These are phyloP conservation scores for Paraconiothyrium sp. DNA, from an alignment of 2,329 filamentous ascomycete species.

Conservation along the genomic window DNA sequence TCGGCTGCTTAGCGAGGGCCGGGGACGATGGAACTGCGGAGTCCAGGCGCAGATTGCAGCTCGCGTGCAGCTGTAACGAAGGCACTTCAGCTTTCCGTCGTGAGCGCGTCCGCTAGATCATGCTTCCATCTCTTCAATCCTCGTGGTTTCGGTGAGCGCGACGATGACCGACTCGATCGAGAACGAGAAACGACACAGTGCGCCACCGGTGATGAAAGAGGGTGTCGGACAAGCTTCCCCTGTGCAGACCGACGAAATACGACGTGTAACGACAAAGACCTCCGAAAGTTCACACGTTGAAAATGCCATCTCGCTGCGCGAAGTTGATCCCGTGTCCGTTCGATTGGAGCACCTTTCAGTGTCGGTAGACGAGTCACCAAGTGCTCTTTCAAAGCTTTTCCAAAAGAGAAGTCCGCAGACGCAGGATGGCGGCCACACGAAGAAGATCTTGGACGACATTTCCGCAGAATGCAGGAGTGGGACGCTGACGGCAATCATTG, in stretches of 20 bases:
- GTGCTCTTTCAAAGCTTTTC: slow-evolving; percentile 33
- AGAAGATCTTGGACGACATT: slow-evolving; percentile 69
- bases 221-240: slow-evolving; percentile 21
- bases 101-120: slow-evolving; percentile 3
- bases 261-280: slow-evolving; percentile 27
- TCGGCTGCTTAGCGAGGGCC: slow-evolving; percentile 26
- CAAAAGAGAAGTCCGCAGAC: slow-evolving; percentile 33
- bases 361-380: slow-evolving; percentile 66
- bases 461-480: slow-evolving; percentile 71
- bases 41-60: slow-evolving; percentile 9
- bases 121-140: slow-evolving; percentile 7
- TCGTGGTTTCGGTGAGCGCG: slow-evolving; percentile 6
- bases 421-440: slow-evolving; percentile 44
- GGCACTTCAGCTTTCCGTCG: background rate
- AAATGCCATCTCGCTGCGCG: slow-evolving; percentile 51
- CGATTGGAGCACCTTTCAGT: slow-evolving; percentile 65
- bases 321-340: slow-evolving; percentile 66
- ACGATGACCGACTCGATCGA: slow-evolving; percentile 10
- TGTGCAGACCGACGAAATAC: slow-evolving; percentile 19
- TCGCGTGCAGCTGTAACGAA: background rate
- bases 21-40: slow-evolving; percentile 12
- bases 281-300: slow-evolving; percentile 28
- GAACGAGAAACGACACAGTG: slow-evolving; percentile 11
- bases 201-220: slow-evolving; percentile 17
- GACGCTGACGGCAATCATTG: slow-evolving; percentile 78